These are phyloP conservation scores for Cryomyces minteri DNA, from an alignment of 495 filamentous ascomycete species.

Conservation along the genomic window DNA sequence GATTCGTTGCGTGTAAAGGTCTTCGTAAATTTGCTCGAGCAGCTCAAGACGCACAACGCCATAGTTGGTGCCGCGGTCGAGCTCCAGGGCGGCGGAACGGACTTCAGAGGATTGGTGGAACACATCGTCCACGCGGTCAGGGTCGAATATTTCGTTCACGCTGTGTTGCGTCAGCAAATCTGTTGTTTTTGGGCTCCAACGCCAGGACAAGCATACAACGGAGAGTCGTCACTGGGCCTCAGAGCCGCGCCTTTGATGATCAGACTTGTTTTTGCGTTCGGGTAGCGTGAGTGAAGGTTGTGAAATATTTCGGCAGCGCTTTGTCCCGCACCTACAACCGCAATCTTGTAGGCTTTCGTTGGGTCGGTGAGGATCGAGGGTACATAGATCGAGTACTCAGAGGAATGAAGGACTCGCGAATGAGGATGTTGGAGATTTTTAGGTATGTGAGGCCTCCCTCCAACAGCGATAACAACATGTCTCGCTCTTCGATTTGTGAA, in stretches of 20 bases:
- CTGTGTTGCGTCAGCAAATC: conserved; percentile 27
- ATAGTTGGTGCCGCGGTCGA: conserved; percentile 75
- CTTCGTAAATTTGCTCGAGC: conserved; percentile 71
- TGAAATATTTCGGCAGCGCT: conserved; percentile 91
- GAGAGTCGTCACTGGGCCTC: conserved; percentile 83
- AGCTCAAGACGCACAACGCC: conserved; percentile 76
- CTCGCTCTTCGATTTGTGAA: conserved; percentile 37
- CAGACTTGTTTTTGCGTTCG: conserved; percentile 55
- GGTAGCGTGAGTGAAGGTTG: conserved; percentile 67
- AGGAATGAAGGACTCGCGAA: conserved; percentile 66
- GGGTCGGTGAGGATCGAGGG: conserved; percentile 38
- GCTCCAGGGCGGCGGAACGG: conserved; percentile 40
- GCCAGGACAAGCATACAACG: conserved; percentile 46
- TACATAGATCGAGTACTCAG: conserved; percentile 54
- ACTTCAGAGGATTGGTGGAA: conserved; percentile 43
- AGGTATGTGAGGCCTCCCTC: conserved; percentile 66
- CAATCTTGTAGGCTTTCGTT: conserved; percentile 47
- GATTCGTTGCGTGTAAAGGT: conserved; percentile 68
- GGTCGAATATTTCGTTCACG: conserved; percentile 94
- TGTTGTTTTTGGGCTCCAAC: background rate
- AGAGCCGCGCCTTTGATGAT: conserved; percentile 66
- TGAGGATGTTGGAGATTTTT: conserved; percentile 39
- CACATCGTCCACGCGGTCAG: conserved; percentile 54
- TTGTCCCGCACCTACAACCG: conserved; percentile 76
- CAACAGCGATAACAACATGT: conserved; percentile 75